A percentile compares a stretch with the other conserved stretches of the same genome.
phyloP scores from a whole-genome alignment of 805 yeast genomes.

The Saccharomyces kudriavzevii region DNA sequence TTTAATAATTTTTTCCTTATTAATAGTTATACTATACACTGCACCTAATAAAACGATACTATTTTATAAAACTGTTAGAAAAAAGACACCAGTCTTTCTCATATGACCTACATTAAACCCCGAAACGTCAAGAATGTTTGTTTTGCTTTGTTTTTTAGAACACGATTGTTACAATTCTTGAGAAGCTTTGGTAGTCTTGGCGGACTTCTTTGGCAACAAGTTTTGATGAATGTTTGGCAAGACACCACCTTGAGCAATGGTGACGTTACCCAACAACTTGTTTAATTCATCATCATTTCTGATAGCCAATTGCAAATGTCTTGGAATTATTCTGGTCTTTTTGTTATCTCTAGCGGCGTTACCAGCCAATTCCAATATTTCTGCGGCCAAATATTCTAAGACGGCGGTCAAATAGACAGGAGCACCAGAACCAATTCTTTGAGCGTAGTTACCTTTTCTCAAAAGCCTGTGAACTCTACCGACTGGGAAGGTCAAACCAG shows the following conservation, averaged over 20 bases:
- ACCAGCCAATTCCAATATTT: constrained; percentile 96
- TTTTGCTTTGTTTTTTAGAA: not conserved
- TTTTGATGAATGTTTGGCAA: constrained; percentile 93
- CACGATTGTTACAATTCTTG: constrained; percentile 46
- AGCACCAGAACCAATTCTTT: constrained; percentile 98
- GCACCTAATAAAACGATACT: not conserved
- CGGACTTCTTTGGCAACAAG: constrained; percentile 75
- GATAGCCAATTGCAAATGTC: constrained; percentile 97
- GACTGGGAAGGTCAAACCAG: constrained; percentile 98
- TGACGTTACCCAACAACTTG: constrained; percentile 86
- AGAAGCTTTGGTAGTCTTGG: constrained; percentile 52
- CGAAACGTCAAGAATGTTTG: not conserved
- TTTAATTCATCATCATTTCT: constrained; percentile 98
- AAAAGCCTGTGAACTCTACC: constrained; percentile 97
- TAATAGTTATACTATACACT: not conserved
- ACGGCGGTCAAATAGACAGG: constrained; percentile 97
- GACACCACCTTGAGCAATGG: constrained; percentile 99
- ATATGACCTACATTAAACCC: not conserved
- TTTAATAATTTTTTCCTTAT: not conserved
- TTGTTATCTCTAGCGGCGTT: constrained; percentile 99
- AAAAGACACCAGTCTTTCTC: not conserved
- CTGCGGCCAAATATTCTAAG: constrained; percentile 94
- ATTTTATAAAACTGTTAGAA: not conserved
- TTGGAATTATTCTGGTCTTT: constrained; percentile 97
- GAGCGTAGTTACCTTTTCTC: constrained; percentile 96